Evolutionary conservation across 257 asterid species (phyloP).

Genomic region (Coffea canephora): DNA sequence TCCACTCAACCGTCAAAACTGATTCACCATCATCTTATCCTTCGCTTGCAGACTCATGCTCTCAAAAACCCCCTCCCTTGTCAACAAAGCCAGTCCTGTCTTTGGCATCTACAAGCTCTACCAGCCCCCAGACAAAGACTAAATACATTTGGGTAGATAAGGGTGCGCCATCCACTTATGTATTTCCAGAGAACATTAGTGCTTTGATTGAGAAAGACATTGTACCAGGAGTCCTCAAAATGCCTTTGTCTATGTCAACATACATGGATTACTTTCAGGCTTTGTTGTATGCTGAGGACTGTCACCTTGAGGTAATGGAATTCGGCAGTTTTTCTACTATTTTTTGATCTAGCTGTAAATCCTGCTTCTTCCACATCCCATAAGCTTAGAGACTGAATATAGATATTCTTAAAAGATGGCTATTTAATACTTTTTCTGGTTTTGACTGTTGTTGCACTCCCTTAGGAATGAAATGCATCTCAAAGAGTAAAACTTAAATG

Average conservation of each 20-base stretch:
- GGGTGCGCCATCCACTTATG: conserved; percentile 24
- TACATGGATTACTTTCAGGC: conserved; percentile 32
- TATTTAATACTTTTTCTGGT: too few relatives aligned
- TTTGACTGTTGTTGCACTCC: too few relatives aligned
- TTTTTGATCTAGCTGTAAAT: background rate
- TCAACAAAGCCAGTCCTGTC: conserved; percentile 22
- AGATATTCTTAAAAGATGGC: background rate
- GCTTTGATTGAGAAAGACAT: conserved; percentile 21
- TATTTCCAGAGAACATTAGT: conserved; percentile 22
- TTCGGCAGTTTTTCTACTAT: background rate
- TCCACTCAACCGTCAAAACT: background rate
- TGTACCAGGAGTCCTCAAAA: conserved; percentile 26
- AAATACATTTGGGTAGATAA: conserved; percentile 19
- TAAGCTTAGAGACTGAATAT: background rate
- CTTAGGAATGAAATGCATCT: too few relatives aligned
- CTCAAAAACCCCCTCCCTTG: conserved; percentile 19
- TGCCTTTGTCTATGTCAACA: conserved; percentile 25
- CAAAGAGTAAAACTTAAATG: too few relatives aligned
- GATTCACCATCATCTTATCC: background rate
- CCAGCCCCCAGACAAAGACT: background rate
- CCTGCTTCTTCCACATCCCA: background rate
- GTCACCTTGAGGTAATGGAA: conserved; percentile 23
- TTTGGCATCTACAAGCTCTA: conserved; percentile 7
- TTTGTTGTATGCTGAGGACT: conserved; percentile 30
- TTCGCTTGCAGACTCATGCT: background rate